phyloP scores from a whole-genome alignment of 805 yeast species.

The Kurtzmaniella fragi region DNA sequence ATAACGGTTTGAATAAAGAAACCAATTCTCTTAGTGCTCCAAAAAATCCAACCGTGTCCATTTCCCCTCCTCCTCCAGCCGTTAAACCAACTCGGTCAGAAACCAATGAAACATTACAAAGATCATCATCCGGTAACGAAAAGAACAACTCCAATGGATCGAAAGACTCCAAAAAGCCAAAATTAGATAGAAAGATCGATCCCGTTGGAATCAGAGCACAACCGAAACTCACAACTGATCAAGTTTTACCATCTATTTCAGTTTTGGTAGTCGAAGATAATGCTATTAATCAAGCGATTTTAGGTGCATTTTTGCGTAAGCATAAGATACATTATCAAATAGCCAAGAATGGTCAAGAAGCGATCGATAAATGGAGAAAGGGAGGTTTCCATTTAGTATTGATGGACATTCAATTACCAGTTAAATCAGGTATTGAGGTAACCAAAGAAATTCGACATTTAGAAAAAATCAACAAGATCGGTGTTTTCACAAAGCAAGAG shows the following conservation, averaged over 20 bases:
- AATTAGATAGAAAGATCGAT: background rate
- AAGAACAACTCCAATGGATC: background rate
- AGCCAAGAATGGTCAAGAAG: conserved; percentile 93
- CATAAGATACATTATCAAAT: conserved; percentile 80
- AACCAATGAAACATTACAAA: background rate
- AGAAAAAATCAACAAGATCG: conserved; percentile 77
- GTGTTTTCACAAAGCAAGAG: conserved; percentile 49
- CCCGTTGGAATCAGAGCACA: background rate
- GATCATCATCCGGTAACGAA: background rate
- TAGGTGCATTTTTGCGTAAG: conserved; percentile 81
- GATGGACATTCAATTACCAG: conserved; percentile 97
- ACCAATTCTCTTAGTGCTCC: too few relatives aligned
- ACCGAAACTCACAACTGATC: conserved; percentile 39
- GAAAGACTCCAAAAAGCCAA: background rate
- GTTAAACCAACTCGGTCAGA: background rate
- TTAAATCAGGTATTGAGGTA: conserved; percentile 92
- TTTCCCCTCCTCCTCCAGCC: background rate
- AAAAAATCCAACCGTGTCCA: background rate
- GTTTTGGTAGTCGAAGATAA: conserved; percentile 96
- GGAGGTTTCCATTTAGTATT: conserved; percentile 94
- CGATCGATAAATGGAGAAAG: conserved; percentile 86
- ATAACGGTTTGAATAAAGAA: too few relatives aligned
- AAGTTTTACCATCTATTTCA: conserved; percentile 81
- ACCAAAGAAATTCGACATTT: conserved; percentile 84
- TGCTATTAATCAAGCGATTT: conserved; percentile 85